phyloP scores from a whole-genome alignment of 495 filamentous ascomycete species.

The Lasiosphaeria miniovina region DNA sequence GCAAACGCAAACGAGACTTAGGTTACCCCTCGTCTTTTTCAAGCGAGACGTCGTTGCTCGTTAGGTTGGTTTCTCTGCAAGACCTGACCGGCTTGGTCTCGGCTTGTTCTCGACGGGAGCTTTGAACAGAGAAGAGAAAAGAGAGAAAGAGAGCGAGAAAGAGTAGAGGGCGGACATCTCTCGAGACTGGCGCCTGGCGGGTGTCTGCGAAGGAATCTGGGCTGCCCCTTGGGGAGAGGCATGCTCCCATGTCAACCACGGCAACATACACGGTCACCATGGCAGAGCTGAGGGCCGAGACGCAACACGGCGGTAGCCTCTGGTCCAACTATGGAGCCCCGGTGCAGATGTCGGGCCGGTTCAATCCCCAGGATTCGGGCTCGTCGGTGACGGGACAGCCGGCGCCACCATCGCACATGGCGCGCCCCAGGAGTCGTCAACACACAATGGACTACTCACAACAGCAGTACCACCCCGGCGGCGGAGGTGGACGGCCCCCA shows the following conservation, averaged over 20 bases:
- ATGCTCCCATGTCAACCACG: constrained; percentile 53
- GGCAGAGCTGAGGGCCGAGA: constrained; percentile 54
- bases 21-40: constrained; percentile 2
- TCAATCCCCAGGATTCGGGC: constrained; percentile 39
- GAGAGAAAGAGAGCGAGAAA: neutral
- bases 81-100: neutral
- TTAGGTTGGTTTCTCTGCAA: neutral
- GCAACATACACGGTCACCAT: constrained; percentile 52
- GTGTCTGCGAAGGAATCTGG: constrained; percentile 20
- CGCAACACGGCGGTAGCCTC: constrained; percentile 43
- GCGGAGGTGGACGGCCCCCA: constrained; percentile 30
- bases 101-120: neutral
- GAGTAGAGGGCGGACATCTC: neutral
- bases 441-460: constrained; percentile 33
- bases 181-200: neutral
- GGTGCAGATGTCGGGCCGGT: constrained; percentile 47
- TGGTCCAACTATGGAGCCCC: constrained; percentile 52
- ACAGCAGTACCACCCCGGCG: constrained; percentile 38
- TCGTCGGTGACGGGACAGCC: constrained; percentile 37
- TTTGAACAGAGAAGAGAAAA: no score
- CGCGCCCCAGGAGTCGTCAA: constrained; percentile 40
- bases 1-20: no score
- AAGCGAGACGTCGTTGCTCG: neutral
- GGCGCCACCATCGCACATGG: constrained; percentile 41
- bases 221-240: constrained; percentile 29